Evolutionary conservation across 345 rosid genomes (phyloP).

Genomic region (Nephelium lappaceum): DNA sequence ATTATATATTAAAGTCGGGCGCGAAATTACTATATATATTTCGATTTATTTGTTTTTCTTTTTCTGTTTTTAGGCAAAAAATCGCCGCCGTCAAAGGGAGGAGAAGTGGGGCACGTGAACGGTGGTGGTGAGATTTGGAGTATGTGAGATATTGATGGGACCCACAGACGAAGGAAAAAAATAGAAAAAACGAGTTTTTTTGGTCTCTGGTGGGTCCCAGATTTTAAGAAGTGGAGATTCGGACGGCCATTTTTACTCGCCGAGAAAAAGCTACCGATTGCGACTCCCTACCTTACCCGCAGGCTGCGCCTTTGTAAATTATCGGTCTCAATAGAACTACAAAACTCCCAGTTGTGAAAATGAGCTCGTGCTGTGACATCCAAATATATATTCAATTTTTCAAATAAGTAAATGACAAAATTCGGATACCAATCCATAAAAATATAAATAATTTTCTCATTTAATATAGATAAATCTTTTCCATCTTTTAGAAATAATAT

Average conservation of each 20-base stretch:
- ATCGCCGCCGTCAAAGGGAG: conserved; percentile 34
- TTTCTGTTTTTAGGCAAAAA: conserved; percentile 17
- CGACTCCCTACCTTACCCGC: not conserved
- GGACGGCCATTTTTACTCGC: conserved; percentile 15
- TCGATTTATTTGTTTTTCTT: not conserved
- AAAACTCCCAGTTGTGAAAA: too few relatives aligned
- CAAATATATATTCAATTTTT: too few relatives aligned
- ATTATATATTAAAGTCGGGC: not conserved
- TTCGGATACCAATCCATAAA: too few relatives aligned
- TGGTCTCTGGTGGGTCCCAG: conserved; percentile 32
- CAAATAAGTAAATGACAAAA: too few relatives aligned
- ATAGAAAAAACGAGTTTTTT: not conserved
- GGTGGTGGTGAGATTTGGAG: conserved; percentile 16
- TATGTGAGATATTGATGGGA: conserved; percentile 24
- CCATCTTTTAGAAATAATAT: too few relatives aligned
- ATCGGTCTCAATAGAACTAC: too few relatives aligned
- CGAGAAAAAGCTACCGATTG: not conserved
- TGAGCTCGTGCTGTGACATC: too few relatives aligned
- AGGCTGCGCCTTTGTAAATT: not conserved
- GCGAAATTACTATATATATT: not conserved
- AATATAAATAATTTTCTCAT: too few relatives aligned
- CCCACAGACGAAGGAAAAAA: conserved; percentile 15
- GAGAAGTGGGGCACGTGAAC: conserved; percentile 9
- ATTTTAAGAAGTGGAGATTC: conserved; percentile 12
- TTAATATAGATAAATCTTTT: too few relatives aligned